phyloP scores from a whole-genome alignment of 1,284 basidiomycete genomes.

The Ustilago crameri region DNA sequence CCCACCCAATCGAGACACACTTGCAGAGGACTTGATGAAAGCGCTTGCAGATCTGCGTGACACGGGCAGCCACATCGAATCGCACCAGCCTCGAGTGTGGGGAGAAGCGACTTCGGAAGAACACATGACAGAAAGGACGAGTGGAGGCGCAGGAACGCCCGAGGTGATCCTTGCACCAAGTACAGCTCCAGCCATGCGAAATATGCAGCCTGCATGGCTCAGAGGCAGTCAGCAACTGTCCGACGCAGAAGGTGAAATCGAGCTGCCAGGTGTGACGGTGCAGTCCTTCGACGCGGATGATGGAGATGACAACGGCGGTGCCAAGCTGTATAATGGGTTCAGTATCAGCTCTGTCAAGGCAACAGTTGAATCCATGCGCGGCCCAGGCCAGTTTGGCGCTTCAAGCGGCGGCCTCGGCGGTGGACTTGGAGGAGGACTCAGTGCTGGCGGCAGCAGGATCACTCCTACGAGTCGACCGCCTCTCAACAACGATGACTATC shows the following conservation, averaged over 20 bases:
- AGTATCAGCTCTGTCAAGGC: conserved; percentile 64
- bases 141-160: conserved; percentile 29
- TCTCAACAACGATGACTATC: conserved; percentile 24
- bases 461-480: conserved; percentile 58
- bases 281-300: conserved; percentile 52
- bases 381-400: conserved; percentile 16
- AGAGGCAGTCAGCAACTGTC: conserved; percentile 5
- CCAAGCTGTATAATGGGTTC: conserved; percentile 43
- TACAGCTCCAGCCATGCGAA: conserved; percentile 21
- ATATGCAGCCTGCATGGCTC: conserved; percentile 32
- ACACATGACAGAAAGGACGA: conserved; percentile 1
- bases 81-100: conserved; percentile 39
- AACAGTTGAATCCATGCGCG: conserved; percentile 60
- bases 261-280: conserved; percentile 58
- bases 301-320: conserved; percentile 19
- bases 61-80: conserved; percentile 48
- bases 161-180: conserved; percentile 38
- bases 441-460: conserved; percentile 27
- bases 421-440: conserved; percentile 12
- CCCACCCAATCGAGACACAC: conserved; percentile 84
- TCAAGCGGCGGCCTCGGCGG: conserved; percentile 1
- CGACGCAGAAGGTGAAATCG: conserved; percentile 19
- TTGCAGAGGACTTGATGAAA: conserved; percentile 86
- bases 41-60: conserved; percentile 61
- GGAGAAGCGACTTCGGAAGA: conserved; percentile 10